Conservation (phyloP, 176 grass and related monocot species). For the Oryza coarctata region DNA sequence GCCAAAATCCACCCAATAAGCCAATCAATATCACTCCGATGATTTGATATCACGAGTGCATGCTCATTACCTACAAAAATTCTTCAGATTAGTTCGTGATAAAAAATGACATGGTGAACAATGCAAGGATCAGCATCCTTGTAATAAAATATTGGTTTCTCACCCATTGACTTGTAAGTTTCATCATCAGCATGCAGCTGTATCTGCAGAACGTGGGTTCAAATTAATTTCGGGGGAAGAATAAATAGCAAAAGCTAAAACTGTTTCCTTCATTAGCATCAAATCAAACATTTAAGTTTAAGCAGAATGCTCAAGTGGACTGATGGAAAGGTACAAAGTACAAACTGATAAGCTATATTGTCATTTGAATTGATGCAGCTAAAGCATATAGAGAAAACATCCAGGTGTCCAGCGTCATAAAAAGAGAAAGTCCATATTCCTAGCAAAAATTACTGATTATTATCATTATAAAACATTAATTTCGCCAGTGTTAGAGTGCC, state of each 20-base stretch:
- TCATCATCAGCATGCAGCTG: slow-evolving; percentile 62
- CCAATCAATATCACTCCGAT: slow-evolving; percentile 90
- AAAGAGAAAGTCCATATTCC: not conserved
- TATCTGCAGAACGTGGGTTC: slow-evolving; percentile 41
- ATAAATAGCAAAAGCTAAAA: not conserved
- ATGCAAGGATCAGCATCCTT: slow-evolving; percentile 8
- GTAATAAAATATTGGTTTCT: slow-evolving; percentile 15
- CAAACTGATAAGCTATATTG: not conserved
- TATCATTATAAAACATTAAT: no score
- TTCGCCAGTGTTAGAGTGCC: no score
- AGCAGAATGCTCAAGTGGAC: not conserved
- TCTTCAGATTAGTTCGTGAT: slow-evolving; percentile 25
- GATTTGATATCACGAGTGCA: slow-evolving; percentile 74
- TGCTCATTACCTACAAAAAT: slow-evolving; percentile 73
- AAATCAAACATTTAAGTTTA: not conserved
- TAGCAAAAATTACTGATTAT: not conserved
- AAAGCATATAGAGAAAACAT: not conserved
- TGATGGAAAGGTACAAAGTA: not conserved
- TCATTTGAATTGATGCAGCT: not conserved
- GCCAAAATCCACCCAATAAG: slow-evolving; percentile 93
- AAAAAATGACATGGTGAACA: not conserved
- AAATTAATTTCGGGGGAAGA: not conserved
- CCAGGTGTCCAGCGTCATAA: not conserved
- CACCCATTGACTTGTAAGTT: slow-evolving; percentile 66
- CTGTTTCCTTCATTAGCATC: not conserved